Evolutionary conservation across 2,329 filamentous ascomycete species (phyloP), one percentile per base, ranked within the genome.

Genomic region (Neonectria sp.): DNA sequence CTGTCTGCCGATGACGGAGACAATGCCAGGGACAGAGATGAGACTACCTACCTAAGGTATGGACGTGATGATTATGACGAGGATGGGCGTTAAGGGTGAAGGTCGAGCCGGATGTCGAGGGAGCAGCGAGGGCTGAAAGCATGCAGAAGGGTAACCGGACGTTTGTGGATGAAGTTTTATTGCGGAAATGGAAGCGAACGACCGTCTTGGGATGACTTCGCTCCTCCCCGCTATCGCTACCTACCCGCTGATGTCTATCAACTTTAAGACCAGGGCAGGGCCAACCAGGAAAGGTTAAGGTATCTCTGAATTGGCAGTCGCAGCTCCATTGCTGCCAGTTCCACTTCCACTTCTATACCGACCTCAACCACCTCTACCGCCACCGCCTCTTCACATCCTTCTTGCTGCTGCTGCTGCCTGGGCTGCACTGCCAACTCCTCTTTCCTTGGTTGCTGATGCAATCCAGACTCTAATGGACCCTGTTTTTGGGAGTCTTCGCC

Each of bases 401-500:
- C n/a, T 7, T 55, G 3, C 24, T 27, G 21, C 15, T 29, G 21
- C 60, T 67, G 48, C 61, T 40, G 57, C 56, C 65, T 65, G 24
- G 51, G 40, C 55, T 37, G 61, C 60, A n/a, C 33, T 56, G 21
- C 4, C 33, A 29, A 56, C 45, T 56, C 56, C 46, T 60, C 63
- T 59, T 63, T 37, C 61, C 45, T 62, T 62, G 64, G 60, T 68
- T 68, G 51, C 66, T 70, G 68, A 52, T 71, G 55, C 61, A 68
- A 72, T 75, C 72, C 65, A 75, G 72, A 72, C 69, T 65, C 55
- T 33, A 56, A 67, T 69, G 55, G 65, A 61, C 69, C 71, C 68
- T 61, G 62, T 55, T 66, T 63, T 71, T 57, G 17, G 55, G 51
- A 12, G 60, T 48, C 35, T 58, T 65, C 25, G 17, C 15, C 37